A percentile compares a stretch with the other conserved stretches of the same genome.
Conservation (phyloP, 805 yeast species). For the Barnettozyma botsteinii region DNA sequence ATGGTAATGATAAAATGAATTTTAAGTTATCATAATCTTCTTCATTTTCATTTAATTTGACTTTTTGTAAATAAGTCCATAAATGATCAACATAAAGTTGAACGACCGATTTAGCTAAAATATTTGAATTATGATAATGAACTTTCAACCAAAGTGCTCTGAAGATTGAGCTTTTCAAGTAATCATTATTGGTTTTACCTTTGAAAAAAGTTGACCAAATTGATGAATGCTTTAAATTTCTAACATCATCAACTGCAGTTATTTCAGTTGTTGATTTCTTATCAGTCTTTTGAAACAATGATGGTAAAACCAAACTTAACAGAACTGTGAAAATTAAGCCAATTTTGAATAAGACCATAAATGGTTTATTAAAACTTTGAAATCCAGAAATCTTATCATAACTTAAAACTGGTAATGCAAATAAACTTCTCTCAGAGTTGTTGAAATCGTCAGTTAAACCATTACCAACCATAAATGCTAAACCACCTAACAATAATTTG, state of each 20-base stretch:
- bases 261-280: background rate
- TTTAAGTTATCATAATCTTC: conserved; percentile 24
- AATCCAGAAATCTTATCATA: conserved; percentile 26
- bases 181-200: conserved; percentile 18
- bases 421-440: conserved; percentile 39
- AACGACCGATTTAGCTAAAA: conserved; percentile 16
- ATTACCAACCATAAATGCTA: conserved; percentile 60
- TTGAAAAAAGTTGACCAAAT: conserved; percentile 15
- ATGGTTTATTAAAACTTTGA: conserved; percentile 23
- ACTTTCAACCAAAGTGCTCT: conserved; percentile 23
- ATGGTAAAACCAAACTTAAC: conserved; percentile 23
- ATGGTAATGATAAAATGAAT: conserved; percentile 22
- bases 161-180: conserved; percentile 22
- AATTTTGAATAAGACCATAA: conserved; percentile 25
- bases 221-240: conserved; percentile 16
- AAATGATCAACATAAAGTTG: conserved; percentile 22
- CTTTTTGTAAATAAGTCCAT: conserved; percentile 24
- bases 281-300: conserved; percentile 12
- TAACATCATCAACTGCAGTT: conserved; percentile 17
- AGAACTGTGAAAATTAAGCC: conserved; percentile 24
- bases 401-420: conserved; percentile 41
- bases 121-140: conserved; percentile 15
- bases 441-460: conserved; percentile 48
- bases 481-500: conserved; percentile 55
- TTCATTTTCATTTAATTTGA: conserved; percentile 14